Percentiles rank a stretch among this genome's conserved stretches.
phyloP scores from a whole-genome alignment of 2,329 filamentous ascomycete genomes.

The Dothidotthia symphoricarpi region DNA sequence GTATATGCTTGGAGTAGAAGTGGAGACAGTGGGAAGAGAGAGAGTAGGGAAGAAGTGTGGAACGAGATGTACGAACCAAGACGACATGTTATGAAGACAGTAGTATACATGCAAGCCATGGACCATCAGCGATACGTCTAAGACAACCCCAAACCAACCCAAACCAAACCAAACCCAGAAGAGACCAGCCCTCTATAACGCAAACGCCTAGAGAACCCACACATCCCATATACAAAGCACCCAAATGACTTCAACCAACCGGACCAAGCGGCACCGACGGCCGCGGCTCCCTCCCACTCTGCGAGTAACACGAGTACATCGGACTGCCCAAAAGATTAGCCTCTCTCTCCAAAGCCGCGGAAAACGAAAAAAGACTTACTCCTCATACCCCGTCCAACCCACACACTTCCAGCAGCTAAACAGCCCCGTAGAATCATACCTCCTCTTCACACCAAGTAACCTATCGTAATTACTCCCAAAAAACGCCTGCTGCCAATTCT shows the following conservation, averaged over 20 bases:
- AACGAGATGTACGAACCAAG: too few relatives aligned
- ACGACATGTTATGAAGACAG: too few relatives aligned
- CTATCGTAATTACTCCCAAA: constrained; percentile 34
- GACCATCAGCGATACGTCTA: too few relatives aligned
- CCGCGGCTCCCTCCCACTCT: constrained; percentile 17
- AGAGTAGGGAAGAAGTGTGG: too few relatives aligned
- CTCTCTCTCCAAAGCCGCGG: background rate
- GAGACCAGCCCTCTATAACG: too few relatives aligned
- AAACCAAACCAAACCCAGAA: too few relatives aligned
- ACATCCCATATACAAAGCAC: too few relatives aligned
- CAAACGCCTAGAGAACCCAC: too few relatives aligned
- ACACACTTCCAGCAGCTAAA: constrained; percentile 42
- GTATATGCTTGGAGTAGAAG: too few relatives aligned
- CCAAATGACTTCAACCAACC: constrained; percentile 5
- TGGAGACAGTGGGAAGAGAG: too few relatives aligned
- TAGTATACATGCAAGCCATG: too few relatives aligned
- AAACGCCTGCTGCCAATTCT: constrained; percentile 38
- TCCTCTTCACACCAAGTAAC: constrained; percentile 28
- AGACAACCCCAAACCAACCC: too few relatives aligned
- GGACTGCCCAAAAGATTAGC: constrained; percentile 18
- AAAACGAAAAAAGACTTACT: constrained; percentile 19
- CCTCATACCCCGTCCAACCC: constrained; percentile 36
- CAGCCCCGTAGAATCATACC: constrained; percentile 31
- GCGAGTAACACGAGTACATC: constrained; percentile 34
- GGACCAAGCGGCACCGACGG: constrained; percentile 25